Percentiles rank a stretch among this genome's conserved stretches.
Conservation (phyloP, 2,329 filamentous ascomycete genomes). For the Cladosporium sp. region DNA sequence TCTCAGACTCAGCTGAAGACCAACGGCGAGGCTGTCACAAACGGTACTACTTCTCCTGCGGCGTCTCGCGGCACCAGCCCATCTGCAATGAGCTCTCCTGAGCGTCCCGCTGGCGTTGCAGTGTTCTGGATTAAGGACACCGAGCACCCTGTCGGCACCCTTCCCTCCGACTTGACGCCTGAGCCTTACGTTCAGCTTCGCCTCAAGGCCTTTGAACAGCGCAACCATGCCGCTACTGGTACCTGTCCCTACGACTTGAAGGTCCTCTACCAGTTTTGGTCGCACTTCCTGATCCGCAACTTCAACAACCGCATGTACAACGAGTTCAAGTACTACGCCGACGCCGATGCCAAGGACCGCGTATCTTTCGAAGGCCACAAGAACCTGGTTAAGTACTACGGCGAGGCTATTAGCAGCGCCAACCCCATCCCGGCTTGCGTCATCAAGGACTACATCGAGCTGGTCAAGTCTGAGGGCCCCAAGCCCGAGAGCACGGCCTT, state of each 20-base stretch:
- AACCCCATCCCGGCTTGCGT: conserved; percentile 50
- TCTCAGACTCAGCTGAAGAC: conserved; percentile 34
- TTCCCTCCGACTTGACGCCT: conserved; percentile 42
- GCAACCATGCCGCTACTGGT: conserved; percentile 40
- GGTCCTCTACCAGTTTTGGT: conserved; percentile 71
- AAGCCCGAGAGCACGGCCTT: conserved; percentile 43
- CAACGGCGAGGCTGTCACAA: conserved; percentile 32
- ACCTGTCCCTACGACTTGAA: conserved; percentile 56
- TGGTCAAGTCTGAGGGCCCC: conserved; percentile 47
- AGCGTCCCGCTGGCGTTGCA: conserved; percentile 19
- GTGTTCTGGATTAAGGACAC: conserved; percentile 51
- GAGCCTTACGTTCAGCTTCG: conserved; percentile 48
- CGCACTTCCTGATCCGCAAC: conserved; percentile 65
- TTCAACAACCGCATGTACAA: conserved; percentile 74
- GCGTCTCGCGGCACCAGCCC: conserved; percentile 1
- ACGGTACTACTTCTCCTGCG: conserved; percentile 18
- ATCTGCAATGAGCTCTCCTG: conserved; percentile 16
- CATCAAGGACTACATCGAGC: conserved; percentile 51
- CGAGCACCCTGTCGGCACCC: conserved; percentile 38
- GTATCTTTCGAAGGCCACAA: conserved; percentile 54
- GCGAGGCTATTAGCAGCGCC: conserved; percentile 50
- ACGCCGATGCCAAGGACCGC: conserved; percentile 57
- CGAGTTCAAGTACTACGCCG: conserved; percentile 65
- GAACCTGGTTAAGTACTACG: conserved; percentile 63
- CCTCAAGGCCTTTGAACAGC: conserved; percentile 48